phyloP scores from a whole-genome alignment of 1,139 yeast species.

The Magnusiomyces magnusii region DNA sequence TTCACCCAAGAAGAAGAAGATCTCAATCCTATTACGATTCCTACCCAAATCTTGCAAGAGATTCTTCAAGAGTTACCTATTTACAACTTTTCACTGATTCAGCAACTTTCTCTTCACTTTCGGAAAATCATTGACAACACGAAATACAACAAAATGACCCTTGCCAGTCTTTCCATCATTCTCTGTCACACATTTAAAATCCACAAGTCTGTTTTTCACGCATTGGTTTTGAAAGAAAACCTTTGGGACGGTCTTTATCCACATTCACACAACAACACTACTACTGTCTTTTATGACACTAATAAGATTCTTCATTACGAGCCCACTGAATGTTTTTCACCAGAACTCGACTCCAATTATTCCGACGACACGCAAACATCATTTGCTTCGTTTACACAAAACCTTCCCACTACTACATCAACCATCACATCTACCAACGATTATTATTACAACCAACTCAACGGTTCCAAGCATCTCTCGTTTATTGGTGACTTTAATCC shows the following conservation, averaged over 20 bases:
- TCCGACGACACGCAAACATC: not conserved
- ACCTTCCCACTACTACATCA: not conserved
- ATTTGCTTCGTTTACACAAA: not conserved
- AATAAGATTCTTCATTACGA: not conserved
- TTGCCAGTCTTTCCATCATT: conserved; percentile 27
- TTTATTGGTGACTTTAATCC: not conserved
- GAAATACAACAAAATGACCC: conserved; percentile 27
- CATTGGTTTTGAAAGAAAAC: conserved; percentile 20
- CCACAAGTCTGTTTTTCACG: conserved; percentile 22
- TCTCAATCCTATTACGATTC: conserved; percentile 18
- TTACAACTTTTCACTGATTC: conserved; percentile 26
- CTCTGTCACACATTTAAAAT: conserved; percentile 31
- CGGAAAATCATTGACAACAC: conserved; percentile 19
- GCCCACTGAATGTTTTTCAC: not conserved
- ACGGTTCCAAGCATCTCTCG: not conserved
- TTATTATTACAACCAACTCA: not conserved
- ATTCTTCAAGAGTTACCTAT: conserved; percentile 22
- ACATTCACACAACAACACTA: not conserved
- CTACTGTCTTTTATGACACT: not conserved
- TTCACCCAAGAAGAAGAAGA: conserved; percentile 17
- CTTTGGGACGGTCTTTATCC: conserved; percentile 22
- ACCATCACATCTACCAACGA: not conserved
- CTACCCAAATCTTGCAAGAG: conserved; percentile 22
- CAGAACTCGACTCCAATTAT: not conserved
- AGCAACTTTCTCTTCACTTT: conserved; percentile 26